Evolutionary conservation across 2,329 filamentous ascomycete genomes (phyloP).

Genomic region (Penicillium janthinellum): DNA sequence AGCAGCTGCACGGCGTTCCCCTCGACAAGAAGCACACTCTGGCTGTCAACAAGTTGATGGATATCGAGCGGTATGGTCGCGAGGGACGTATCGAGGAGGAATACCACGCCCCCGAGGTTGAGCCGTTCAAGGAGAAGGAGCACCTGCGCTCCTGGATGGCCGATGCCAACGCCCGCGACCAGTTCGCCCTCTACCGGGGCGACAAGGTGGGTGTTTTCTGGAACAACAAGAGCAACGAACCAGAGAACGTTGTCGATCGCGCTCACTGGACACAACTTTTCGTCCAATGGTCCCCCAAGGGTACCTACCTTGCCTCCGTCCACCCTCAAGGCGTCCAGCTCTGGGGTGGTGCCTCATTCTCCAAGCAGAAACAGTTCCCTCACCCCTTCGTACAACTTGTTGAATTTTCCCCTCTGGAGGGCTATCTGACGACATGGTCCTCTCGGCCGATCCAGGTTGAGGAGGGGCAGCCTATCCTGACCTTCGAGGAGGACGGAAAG

Average conservation of each 20-base stretch:
- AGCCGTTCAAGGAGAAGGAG: slow-evolving; percentile 87
- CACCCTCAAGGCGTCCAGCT: slow-evolving; percentile 96
- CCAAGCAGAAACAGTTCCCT: slow-evolving; percentile 86
- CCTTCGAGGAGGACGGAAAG: slow-evolving; percentile 94
- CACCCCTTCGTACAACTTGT: slow-evolving; percentile 95
- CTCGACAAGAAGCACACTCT: slow-evolving; percentile 97
- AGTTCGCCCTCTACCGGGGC: slow-evolving; percentile 91
- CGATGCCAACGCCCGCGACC: slow-evolving; percentile 85
- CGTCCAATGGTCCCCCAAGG: slow-evolving; percentile 94
- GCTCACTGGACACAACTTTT: slow-evolving; percentile 98
- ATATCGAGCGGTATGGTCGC: slow-evolving; percentile 92
- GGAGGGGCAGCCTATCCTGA: slow-evolving; percentile 80
- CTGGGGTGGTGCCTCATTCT: slow-evolving; percentile 90
- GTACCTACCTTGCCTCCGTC: slow-evolving; percentile 91
- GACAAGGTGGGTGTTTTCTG: slow-evolving; percentile 94
- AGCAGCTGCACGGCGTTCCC: slow-evolving; percentile 79
- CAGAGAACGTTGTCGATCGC: slow-evolving; percentile 87
- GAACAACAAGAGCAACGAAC: slow-evolving; percentile 93
- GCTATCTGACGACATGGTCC: slow-evolving; percentile 95
- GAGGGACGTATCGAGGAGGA: slow-evolving; percentile 93
- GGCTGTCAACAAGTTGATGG: slow-evolving; percentile 95
- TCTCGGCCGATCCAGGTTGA: slow-evolving; percentile 89
- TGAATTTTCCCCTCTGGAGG: slow-evolving; percentile 91
- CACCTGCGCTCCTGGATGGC: slow-evolving; percentile 92
- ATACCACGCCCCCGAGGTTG: slow-evolving; percentile 78